Percentiles rank a stretch among this genome's conserved stretches.
Evolutionary conservation across 352 stramenopile species (phyloP).

Genomic region (Pythium pyrilobum): DNA sequence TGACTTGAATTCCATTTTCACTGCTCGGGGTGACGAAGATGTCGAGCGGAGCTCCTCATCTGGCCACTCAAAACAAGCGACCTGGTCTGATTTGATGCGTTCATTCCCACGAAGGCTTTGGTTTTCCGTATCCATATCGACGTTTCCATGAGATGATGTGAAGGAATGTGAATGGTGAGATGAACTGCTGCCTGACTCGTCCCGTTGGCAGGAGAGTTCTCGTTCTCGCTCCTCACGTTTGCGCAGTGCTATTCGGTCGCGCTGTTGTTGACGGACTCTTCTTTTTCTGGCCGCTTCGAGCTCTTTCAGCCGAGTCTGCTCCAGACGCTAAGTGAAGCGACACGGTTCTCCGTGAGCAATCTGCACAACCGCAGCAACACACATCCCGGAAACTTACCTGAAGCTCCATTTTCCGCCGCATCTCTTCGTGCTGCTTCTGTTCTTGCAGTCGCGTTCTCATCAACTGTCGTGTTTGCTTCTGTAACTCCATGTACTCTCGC

Average conservation of each 20-base stretch:
- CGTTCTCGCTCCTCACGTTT: constrained; percentile 3
- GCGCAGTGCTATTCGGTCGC: constrained; percentile 1
- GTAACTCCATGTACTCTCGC: constrained; percentile 61
- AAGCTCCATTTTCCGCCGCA: constrained; percentile 37
- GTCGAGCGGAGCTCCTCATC: not conserved
- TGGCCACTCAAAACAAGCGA: constrained; percentile 1
- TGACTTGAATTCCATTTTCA: too few relatives aligned
- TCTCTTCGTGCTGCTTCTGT: constrained; percentile 21
- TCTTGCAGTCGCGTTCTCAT: constrained; percentile 31
- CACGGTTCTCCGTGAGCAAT: too few relatives aligned
- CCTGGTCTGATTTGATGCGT: not conserved
- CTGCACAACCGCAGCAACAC: not conserved
- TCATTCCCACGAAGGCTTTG: constrained; percentile 9
- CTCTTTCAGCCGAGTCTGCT: constrained; percentile 17
- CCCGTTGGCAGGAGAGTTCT: too few relatives aligned
- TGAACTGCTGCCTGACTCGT: not conserved
- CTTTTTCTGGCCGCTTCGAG: constrained; percentile 16
- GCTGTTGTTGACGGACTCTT: constrained; percentile 16
- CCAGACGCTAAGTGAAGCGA: constrained; percentile 20
- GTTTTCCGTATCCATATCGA: constrained; percentile 6
- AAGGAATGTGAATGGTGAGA: not conserved
- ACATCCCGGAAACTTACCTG: constrained; percentile 23
- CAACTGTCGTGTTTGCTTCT: constrained; percentile 44
- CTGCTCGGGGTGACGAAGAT: not conserved
- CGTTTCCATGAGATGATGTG: too few relatives aligned